Base-by-base conservation (phyloP, 106 monocot genomes). In the Apostasia shenzhenica region DNA sequence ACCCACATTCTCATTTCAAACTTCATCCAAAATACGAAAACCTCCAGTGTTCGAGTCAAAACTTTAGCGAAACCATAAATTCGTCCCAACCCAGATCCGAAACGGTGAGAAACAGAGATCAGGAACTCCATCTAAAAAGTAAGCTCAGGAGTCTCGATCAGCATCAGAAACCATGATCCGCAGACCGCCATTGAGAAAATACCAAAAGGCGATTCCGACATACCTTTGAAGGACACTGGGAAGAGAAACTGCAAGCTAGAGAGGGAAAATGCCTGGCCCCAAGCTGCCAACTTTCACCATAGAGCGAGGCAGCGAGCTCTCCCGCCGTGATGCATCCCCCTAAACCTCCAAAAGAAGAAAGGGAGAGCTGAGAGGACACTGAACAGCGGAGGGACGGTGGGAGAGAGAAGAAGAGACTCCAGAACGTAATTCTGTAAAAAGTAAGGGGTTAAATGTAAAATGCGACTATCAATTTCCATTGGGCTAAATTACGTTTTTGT, bases 271-370 rank as follows among this genome's bases (percentile, higher is more conserved):
- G 48, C 41, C 8, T 65, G 26, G 2, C 26, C 61, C 37, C 37
- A 61, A 61, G 11, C 61, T 44, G 44, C 10, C 61, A 61, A 43
- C 26, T 46, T 48, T 65, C 48, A 8, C 48, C 48, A 49, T 45
- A 42, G 8, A 65, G 14, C 26, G 26, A 8, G 13, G 26, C 26
- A 65, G 8, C 47, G 47, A 65, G 65, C 7, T 65, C 65, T 65
- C 6, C 65, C 48, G 14, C 37, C 65, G 26, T 62, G 10, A 12
- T 65, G 65, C 11, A 4, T n/a, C 10, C n/a, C 56, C 2, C 9
- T 48, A 62, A 65, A 49, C 65, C 65, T 65, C 65, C 65, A 65
- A 48, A 65, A 45, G 62, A 61, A 65, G 65, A 65, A 56, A n/a
- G 4, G 13, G 62, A 63, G 14, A 65, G 65, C 65, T n/a, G 65